phyloP scores from a whole-genome alignment of 441 rosid species.

The Francoa sonchifolia region DNA sequence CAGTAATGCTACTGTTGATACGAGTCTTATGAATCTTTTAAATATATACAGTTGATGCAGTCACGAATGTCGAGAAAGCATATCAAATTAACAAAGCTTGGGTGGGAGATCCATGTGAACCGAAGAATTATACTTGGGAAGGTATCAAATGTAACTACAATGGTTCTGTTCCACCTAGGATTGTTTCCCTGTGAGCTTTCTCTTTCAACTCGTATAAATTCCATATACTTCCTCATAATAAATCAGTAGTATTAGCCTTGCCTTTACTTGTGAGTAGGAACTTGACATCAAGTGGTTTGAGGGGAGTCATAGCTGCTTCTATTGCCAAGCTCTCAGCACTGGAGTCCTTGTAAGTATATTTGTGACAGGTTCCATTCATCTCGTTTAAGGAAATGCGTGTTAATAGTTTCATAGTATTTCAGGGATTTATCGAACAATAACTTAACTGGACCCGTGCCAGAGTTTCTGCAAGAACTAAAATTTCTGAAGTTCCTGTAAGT shows the following conservation, averaged over 20 bases:
- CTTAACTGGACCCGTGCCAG: neutral
- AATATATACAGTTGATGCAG: no score
- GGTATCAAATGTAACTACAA: neutral
- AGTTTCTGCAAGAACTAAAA: neutral
- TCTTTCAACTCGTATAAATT: no score
- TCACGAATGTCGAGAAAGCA: neutral
- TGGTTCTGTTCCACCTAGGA: neutral
- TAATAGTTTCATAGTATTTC: no score
- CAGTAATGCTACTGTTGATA: no score
- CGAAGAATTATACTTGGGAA: neutral
- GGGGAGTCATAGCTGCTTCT: neutral
- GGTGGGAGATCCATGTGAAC: neutral
- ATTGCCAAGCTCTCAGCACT: neutral
- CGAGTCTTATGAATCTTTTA: no score
- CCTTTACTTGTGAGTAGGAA: neutral
- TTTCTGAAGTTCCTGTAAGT: neutral
- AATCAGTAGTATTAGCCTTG: no score
- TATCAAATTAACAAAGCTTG: neutral
- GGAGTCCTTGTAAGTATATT: neutral
- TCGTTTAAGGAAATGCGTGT: no score
- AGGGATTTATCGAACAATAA: neutral
- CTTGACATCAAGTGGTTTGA: neutral
- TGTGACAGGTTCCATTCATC: neutral
- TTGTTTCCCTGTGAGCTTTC: neutral
- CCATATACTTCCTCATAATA: no score